Base-by-base conservation (phyloP, 257 asterid species). In the Plantago major region DNA sequence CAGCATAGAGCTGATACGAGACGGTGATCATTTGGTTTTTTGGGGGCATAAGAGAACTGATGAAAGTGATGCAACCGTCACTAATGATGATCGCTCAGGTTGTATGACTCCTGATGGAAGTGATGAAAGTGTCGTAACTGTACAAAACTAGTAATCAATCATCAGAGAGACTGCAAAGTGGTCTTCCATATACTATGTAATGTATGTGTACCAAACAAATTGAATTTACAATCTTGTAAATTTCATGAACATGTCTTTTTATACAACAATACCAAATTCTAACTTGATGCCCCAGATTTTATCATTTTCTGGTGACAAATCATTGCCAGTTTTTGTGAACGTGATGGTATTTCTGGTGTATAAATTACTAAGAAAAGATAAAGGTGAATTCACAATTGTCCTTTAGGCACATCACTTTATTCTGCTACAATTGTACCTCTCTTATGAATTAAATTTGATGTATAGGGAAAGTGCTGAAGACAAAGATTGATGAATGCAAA, bases 21-120 rank as follows among this genome's bases (percentile, higher is more conserved):
- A 90, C 37, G 91, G 89, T 0, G 95, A 90, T 69, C 82, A 76
- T 66, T 58, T 90, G 74, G 74, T 79, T 66, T 79, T 90, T 61
- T 73, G 10, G 40, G 71, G 85, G 9, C 76, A 70, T 60, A 64
- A 8, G 12, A 38, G 14, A 56, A 56, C 46, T 38, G 62, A 56
- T 56, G 58, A 22, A 33, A 33, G 40, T 33, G 40, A 33, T 33
- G 40, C 40, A 7, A 33, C 40, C 40, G 26, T 33, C 6, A 33
- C 40, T 4, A 33, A 4, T 7, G 40, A 3, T 33, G 40, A 33
- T 33, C 40, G 3, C 40, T 33, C 40, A 7, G 40, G 40, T 33
- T 33, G 8, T 33, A 7, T 33, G 40, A 33, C 3, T 33, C 40
- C 40, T 7, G 40, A 70, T 75, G 50, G 43, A 43, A 30, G 49